A percentile compares a stretch with the other conserved stretches of the same genome.
phyloP scores from a whole-genome alignment of 2,329 filamentous ascomycete species.

The Venturia aucupariae region DNA sequence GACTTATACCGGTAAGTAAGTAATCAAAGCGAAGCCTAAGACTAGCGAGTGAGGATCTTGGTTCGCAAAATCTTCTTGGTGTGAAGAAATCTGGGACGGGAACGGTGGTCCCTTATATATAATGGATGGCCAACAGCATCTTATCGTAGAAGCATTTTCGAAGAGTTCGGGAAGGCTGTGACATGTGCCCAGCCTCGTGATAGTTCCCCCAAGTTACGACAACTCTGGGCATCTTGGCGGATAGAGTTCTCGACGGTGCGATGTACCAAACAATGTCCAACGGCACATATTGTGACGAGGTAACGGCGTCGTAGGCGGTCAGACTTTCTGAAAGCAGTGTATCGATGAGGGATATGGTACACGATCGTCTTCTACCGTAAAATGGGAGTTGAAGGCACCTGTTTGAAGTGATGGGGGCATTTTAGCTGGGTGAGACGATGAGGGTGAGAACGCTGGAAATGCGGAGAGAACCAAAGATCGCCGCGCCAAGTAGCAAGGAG shows the following conservation, averaged over 20 bases:
- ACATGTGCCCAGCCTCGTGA: constrained; percentile 4
- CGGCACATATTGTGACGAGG: background rate
- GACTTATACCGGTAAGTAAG: background rate
- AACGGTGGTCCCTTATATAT: background rate
- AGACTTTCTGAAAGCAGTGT: background rate
- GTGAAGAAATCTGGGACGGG: background rate
- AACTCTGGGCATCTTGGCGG: background rate
- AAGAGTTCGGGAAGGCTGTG: background rate
- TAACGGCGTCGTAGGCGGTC: background rate
- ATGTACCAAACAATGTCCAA: background rate
- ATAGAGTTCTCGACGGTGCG: background rate
- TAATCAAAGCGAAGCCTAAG: background rate
- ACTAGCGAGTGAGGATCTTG: background rate
- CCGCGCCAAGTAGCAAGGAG: background rate
- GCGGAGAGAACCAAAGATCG: background rate
- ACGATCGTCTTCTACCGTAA: background rate
- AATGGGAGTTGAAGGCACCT: background rate
- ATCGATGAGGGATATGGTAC: background rate
- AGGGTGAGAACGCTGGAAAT: background rate
- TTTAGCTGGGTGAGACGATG: background rate
- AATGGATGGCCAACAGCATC: background rate
- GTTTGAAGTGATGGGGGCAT: background rate
- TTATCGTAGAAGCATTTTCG: background rate
- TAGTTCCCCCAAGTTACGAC: background rate
- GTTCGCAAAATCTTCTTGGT: constrained; percentile 1